These are phyloP conservation scores for Mortierella claussenii DNA, from an alignment of 192 early-diverging fungal genomes.

Conservation along the genomic window DNA sequence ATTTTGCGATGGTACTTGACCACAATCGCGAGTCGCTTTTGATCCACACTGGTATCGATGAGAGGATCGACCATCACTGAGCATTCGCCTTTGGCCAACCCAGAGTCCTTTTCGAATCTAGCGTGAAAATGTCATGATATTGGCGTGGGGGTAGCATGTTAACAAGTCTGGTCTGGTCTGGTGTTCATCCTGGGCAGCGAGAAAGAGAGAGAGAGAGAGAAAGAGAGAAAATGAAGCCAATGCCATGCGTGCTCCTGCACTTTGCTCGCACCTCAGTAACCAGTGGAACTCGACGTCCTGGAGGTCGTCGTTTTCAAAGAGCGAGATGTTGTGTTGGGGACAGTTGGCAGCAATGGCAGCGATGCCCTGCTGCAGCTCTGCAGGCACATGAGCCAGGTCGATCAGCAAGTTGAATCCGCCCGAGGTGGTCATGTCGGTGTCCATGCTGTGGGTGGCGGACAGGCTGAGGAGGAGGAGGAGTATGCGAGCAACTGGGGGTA, in stretches of 20 bases:
- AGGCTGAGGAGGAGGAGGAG: neutral
- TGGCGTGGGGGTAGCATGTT: no score
- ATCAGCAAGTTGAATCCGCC: slow-evolving; percentile 44
- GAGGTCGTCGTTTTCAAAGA: slow-evolving; percentile 32
- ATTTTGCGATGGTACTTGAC: slow-evolving; percentile 71
- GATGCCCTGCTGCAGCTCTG: slow-evolving; percentile 39
- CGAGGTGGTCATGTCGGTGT: slow-evolving; percentile 52
- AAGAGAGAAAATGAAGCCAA: no score
- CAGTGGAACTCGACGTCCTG: slow-evolving; percentile 53
- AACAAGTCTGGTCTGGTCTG: no score
- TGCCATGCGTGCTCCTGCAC: no score
- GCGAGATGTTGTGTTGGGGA: slow-evolving; percentile 38
- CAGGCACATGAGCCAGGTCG: slow-evolving; percentile 42
- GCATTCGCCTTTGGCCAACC: slow-evolving; percentile 29
- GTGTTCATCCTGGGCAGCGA: no score
- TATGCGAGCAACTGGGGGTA: neutral
- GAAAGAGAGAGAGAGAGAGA: neutral
- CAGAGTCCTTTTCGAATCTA: slow-evolving; percentile 44
- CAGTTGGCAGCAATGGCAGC: slow-evolving; percentile 27
- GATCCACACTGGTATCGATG: slow-evolving; percentile 35
- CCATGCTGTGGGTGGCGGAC: neutral
- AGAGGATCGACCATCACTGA: slow-evolving; percentile 33
- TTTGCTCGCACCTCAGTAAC: slow-evolving; percentile 28
- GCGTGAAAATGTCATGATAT: no score
- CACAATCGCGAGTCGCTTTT: slow-evolving; percentile 55